Evolutionary conservation across 1,139 yeast species (phyloP).

Genomic region (Suhomyces atakaporum): DNA sequence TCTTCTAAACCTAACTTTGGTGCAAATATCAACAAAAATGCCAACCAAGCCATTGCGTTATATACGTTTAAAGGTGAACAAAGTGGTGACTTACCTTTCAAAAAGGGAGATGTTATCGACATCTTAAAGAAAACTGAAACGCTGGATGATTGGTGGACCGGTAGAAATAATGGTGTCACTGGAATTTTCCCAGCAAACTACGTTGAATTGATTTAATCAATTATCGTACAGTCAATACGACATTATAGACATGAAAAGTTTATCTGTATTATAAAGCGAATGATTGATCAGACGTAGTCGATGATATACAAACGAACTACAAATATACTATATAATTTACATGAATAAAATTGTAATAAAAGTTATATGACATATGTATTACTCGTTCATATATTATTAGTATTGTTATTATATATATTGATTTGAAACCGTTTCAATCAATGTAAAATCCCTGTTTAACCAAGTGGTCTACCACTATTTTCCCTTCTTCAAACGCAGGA

Average conservation of each 20-base stretch:
- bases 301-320: too few relatives aligned
- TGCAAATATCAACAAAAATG: constrained; percentile 38
- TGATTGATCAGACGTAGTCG: not conserved
- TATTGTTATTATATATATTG: too few relatives aligned
- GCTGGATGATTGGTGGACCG: constrained; percentile 98
- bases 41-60: constrained; percentile 86
- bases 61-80: constrained; percentile 90
- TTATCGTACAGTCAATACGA: not conserved
- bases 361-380: too few relatives aligned
- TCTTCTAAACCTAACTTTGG: constrained; percentile 59
- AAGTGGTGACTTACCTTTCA: constrained; percentile 85
- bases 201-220: constrained; percentile 68
- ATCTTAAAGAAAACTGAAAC: constrained; percentile 83
- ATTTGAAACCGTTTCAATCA: not conserved
- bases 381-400: too few relatives aligned
- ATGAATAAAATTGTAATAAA: too few relatives aligned
- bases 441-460: constrained; percentile 30
- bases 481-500: constrained; percentile 64
- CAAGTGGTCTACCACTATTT: constrained; percentile 66
- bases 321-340: too few relatives aligned
- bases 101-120: constrained; percentile 92
- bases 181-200: constrained; percentile 98
- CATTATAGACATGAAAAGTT: constrained; percentile 9
- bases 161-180: constrained; percentile 74
- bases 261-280: constrained; percentile 5